Percentiles rank a stretch among this genome's conserved stretches.
These are phyloP conservation scores for Pestalotiopsis sp. DNA, from an alignment of 2,329 filamentous ascomycete genomes.

Conservation along the genomic window DNA sequence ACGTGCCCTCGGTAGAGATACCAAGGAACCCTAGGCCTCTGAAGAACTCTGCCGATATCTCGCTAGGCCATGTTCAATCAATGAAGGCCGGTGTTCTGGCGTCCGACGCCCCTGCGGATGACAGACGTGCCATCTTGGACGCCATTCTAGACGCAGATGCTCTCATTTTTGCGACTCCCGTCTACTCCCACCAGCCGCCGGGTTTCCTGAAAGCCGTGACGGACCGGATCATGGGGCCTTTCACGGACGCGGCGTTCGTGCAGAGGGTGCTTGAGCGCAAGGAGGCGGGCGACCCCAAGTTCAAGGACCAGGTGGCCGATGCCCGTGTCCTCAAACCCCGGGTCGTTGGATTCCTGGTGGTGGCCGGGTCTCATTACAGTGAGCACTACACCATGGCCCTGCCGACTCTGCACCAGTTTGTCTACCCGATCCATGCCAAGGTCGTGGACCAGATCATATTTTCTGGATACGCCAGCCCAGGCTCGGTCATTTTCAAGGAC, in stretches of 20 bases:
- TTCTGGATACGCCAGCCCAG: slow-evolving; percentile 1
- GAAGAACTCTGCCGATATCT: neutral
- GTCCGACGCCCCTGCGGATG: neutral
- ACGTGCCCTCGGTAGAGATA: slow-evolving; percentile 5
- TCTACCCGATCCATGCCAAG: slow-evolving; percentile 6
- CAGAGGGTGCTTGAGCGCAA: slow-evolving; percentile 6
- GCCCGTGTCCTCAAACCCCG: slow-evolving; percentile 3
- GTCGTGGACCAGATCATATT: slow-evolving; percentile 7
- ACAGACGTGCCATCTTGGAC: slow-evolving; percentile 5
- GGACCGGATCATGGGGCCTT: slow-evolving; percentile 9
- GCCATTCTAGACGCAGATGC: slow-evolving; percentile 9
- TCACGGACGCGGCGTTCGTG: slow-evolving; percentile 3
- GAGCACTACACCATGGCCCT: slow-evolving; percentile 8
- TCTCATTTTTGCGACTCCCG: slow-evolving; percentile 6
- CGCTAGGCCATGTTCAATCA: slow-evolving; percentile 3
- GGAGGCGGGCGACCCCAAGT: slow-evolving; percentile 8
- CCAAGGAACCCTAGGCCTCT: slow-evolving; percentile 5
- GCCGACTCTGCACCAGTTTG: slow-evolving; percentile 10
- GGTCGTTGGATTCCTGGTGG: slow-evolving; percentile 5
- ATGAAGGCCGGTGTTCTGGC: neutral
- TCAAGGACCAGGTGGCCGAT: slow-evolving; percentile 2
- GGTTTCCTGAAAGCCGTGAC: slow-evolving; percentile 7
- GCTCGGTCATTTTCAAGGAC: slow-evolving; percentile 8
- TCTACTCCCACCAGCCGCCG: slow-evolving; percentile 8
- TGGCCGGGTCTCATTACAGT: neutral